phyloP scores from a whole-genome alignment of 2,329 filamentous ascomycete genomes.

The Diaporthe vexans region DNA sequence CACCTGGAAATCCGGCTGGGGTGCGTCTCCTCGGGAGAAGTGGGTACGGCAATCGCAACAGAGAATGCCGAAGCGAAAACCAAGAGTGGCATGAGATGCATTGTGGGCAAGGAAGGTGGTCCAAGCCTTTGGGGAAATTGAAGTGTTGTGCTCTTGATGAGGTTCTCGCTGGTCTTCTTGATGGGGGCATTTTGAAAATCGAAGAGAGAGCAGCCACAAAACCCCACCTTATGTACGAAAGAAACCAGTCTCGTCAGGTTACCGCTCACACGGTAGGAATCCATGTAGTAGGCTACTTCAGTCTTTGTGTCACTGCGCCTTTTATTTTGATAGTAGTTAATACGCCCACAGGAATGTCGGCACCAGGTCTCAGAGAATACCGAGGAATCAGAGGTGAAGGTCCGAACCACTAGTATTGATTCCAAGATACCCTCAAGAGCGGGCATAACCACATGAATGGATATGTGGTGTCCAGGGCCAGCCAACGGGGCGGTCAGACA shows the following conservation, averaged over 20 bases:
- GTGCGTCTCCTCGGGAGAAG: background rate
- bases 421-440: background rate
- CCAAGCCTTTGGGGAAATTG: background rate
- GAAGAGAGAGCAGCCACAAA: background rate
- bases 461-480: background rate
- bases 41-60: slow-evolving; percentile 3
- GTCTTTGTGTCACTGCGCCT: background rate
- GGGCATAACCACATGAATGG: background rate
- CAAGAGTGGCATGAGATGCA: background rate
- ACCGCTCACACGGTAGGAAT: background rate
- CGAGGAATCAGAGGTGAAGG: background rate
- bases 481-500: background rate
- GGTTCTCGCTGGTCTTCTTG: background rate
- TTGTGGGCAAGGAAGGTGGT: background rate
- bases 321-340: background rate
- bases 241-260: background rate
- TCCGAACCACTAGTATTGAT: background rate
- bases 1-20: background rate
- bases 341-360: background rate
- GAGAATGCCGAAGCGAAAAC: background rate
- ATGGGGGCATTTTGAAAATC: background rate
- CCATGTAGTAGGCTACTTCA: background rate
- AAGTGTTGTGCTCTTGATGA: background rate
- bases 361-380: background rate
- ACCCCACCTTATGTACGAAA: background rate